These are phyloP conservation scores for Xylaria sp. DNA, from an alignment of 2,329 filamentous ascomycete species.

Conservation along the genomic window DNA sequence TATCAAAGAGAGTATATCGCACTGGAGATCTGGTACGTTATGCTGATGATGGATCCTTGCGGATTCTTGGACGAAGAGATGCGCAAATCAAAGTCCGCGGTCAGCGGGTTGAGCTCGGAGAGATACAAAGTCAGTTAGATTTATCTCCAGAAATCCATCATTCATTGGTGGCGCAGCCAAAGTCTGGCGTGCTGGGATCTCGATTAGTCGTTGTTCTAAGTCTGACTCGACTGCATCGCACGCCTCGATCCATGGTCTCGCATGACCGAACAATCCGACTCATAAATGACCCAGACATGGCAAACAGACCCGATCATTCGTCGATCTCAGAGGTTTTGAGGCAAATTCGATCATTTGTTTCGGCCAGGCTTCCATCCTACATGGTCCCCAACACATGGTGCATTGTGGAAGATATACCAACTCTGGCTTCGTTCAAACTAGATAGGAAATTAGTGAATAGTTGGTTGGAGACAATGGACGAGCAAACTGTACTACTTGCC, in stretches of 20 bases:
- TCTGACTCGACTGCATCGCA: neutral
- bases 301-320: neutral
- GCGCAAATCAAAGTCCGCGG: conserved; percentile 15
- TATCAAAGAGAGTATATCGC: conserved; percentile 1
- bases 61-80: conserved; percentile 15
- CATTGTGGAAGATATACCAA: conserved; percentile 5
- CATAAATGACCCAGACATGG: neutral
- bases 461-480: conserved; percentile 12
- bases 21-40: conserved; percentile 15
- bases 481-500: neutral
- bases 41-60: conserved; percentile 9
- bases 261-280: neutral
- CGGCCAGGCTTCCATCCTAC: conserved; percentile 11
- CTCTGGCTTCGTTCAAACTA: conserved; percentile 8
- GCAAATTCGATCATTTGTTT: conserved; percentile 8
- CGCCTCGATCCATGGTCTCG: neutral
- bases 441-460: conserved; percentile 10
- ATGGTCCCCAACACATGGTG: conserved; percentile 12
- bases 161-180: conserved; percentile 8
- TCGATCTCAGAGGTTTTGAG: neutral
- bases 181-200: conserved; percentile 1
- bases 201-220: conserved; percentile 10
- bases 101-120: conserved; percentile 18
- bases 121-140: conserved; percentile 12
- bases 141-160: conserved; percentile 12